Percentiles rank a stretch among this genome's conserved stretches.
Conservation (phyloP, 2,329 filamentous ascomycete genomes). For the Aspergillus melleus region DNA sequence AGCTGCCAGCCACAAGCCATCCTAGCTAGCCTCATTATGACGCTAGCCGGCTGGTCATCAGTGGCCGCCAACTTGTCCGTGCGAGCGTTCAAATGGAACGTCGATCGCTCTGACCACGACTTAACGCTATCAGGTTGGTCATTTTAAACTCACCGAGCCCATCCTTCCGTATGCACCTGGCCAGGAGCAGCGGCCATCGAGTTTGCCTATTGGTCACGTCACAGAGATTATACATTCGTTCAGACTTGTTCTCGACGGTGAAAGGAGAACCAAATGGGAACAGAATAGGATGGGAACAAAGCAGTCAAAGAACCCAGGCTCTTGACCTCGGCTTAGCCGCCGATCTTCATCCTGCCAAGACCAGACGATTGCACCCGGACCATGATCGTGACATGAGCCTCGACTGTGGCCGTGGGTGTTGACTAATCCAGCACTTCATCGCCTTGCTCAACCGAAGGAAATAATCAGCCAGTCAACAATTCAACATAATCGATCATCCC, state of each 20-base stretch:
- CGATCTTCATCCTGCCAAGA: not conserved
- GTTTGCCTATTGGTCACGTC: not conserved
- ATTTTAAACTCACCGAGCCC: not conserved
- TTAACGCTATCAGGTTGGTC: not conserved
- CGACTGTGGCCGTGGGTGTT: too few relatives aligned
- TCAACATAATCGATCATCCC: too few relatives aligned
- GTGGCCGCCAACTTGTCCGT: too few relatives aligned
- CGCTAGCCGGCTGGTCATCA: too few relatives aligned
- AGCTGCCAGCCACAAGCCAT: too few relatives aligned
- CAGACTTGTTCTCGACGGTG: not conserved
- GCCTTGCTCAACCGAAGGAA: too few relatives aligned
- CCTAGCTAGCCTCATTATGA: too few relatives aligned
- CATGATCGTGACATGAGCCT: too few relatives aligned
- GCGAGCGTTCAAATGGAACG: not conserved
- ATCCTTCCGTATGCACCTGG: not conserved
- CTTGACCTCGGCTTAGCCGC: not conserved
- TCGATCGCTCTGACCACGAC: not conserved
- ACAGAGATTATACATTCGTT: not conserved
- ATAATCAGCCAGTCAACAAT: too few relatives aligned
- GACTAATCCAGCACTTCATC: too few relatives aligned
- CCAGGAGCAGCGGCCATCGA: not conserved
- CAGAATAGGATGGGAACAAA: not conserved
- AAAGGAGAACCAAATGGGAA: not conserved
- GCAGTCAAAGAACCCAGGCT: not conserved
- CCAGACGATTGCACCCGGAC: not conserved